Base-by-base conservation (phyloP, 345 rosid species). In the Acer saccharum region DNA sequence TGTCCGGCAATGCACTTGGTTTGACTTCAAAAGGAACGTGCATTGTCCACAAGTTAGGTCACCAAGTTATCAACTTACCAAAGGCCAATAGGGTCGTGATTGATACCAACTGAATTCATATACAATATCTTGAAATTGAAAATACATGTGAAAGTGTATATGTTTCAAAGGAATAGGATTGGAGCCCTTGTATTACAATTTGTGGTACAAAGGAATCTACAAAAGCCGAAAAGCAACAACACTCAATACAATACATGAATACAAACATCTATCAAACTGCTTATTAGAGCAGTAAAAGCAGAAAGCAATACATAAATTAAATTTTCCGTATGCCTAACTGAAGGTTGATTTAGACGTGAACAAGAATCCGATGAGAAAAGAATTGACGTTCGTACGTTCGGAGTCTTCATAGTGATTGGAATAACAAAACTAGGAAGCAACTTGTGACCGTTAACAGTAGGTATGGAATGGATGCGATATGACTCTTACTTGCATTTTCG, bases 391-490 rank as follows among this genome's bases (percentile, higher is more conserved):
- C 46, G 13, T 73, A 55, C 46, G 39, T 35, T 35, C 39, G 6
- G 48, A 63, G 68, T n/a, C 29, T 76, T 85, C 77, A 83, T 27
- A 81, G 39, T 78, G 83, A 75, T 65, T 71, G 72, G 73, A 71
- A 17, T 1, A 83, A 35, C 52, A 85, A 75, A 78, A 75, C 27
- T 27, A 75, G 10, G 79, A 86, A 74, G 3, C 75, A 69, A 55
- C 76, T 78, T 3, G 74, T 32, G 44, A 82, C 44, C 71, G 73
- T 23, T 25, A 70, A 44, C 43, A 83, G 68, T 72, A 43, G 66
- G 46, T n/a, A 60, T 8, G 54, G 72, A 65, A 20, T 39, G 60
- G 39, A 17, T 62, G 20, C 60, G 55, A 50, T 70, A 20, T n/a
- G 79, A 76, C 85, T 64, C 61, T 73, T 78, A 64, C 25, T 84